Conservation (phyloP, 2,329 filamentous ascomycete genomes). For the Fusarium tjaetaba region DNA sequence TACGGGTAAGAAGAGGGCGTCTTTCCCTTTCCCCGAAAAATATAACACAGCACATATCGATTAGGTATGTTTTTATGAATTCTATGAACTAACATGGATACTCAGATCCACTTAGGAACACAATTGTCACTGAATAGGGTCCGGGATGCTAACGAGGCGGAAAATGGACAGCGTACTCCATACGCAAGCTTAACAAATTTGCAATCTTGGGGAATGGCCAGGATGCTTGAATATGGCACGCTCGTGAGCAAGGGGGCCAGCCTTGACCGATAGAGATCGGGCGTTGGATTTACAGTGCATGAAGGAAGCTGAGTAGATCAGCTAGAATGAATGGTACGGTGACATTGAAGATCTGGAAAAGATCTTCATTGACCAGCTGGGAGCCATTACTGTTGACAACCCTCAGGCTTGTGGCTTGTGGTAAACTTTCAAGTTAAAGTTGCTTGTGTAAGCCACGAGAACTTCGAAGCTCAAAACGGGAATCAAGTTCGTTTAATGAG, state of each 20-base stretch:
- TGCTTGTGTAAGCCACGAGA: background rate
- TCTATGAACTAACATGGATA: background rate
- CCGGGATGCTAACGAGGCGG: background rate
- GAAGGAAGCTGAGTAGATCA: slow-evolving; percentile 10
- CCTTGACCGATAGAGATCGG: slow-evolving; percentile 28
- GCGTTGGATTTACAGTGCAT: slow-evolving; percentile 20
- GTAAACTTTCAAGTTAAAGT: background rate
- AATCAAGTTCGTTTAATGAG: slow-evolving; percentile 17
- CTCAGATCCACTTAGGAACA: slow-evolving; percentile 5
- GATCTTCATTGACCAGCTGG: background rate
- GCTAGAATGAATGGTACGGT: slow-evolving; percentile 14
- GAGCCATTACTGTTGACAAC: background rate
- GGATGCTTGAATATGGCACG: slow-evolving; percentile 10
- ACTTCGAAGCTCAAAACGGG: background rate
- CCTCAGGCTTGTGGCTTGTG: background rate
- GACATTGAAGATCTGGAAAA: slow-evolving; percentile 4
- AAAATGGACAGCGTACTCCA: background rate
- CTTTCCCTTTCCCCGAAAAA: background rate
- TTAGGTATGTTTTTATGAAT: background rate
- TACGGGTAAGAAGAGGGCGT: background rate
- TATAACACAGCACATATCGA: background rate
- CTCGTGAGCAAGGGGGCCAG: background rate
- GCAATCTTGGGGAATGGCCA: slow-evolving; percentile 6
- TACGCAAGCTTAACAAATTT: slow-evolving; percentile 1
- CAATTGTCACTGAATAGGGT: slow-evolving; percentile 18